Percentiles rank a stretch among this genome's conserved stretches.
Conservation (phyloP, 1,284 basidiomycete genomes). For the Athelia sp. region DNA sequence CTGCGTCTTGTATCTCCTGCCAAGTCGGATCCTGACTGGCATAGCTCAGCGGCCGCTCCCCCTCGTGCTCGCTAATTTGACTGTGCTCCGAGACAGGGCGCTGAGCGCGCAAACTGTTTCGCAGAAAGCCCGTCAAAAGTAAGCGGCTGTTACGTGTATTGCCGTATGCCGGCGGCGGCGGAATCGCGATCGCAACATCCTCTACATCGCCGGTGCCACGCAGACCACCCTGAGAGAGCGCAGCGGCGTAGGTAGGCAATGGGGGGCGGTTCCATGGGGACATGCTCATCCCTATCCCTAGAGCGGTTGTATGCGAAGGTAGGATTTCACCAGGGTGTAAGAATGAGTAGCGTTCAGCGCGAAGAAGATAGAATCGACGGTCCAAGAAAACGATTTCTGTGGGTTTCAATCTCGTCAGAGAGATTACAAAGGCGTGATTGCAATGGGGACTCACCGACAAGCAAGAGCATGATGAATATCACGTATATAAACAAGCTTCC, state of each 20-base stretch:
- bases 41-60: conserved; percentile 46
- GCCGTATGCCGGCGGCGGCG: conserved; percentile 69
- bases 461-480: conserved; percentile 41
- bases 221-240: conserved; percentile 56
- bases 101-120: conserved; percentile 41
- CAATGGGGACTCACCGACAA: conserved; percentile 21
- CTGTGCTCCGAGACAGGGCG: conserved; percentile 35
- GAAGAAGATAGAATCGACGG: conserved; percentile 53
- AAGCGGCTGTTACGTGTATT: conserved; percentile 65
- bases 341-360: conserved; percentile 58
- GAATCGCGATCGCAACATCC: conserved; percentile 57
- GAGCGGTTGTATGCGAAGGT: conserved; percentile 28
- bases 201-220: conserved; percentile 71
- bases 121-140: conserved; percentile 49
- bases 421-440: too few species aligned
- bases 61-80: conserved; percentile 21
- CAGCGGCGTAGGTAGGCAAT: conserved; percentile 65
- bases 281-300: conserved; percentile 36
- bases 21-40: conserved; percentile 49
- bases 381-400: conserved; percentile 57
- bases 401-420: too few species aligned
- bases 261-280: conserved; percentile 69
- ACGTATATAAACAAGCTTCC: conserved; percentile 51
- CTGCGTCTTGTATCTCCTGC: conserved; percentile 49
- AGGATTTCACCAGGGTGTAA: conserved; percentile 54